Conservation (phyloP, 306 rosid species). For the Trifolium pratense region DNA sequence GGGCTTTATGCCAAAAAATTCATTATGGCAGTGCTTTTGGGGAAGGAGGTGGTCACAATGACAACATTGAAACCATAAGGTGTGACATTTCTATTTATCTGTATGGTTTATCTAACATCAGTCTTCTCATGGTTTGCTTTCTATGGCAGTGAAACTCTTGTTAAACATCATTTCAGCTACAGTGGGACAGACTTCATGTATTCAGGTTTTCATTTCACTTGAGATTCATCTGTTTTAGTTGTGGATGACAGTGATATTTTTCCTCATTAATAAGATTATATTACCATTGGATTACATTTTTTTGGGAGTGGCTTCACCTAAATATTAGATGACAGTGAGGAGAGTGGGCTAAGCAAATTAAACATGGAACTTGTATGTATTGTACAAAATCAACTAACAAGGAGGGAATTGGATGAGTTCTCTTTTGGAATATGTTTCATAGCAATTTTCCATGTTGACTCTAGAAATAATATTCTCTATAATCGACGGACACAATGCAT, state of each 20-base stretch:
- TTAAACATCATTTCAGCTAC: constrained; percentile 81
- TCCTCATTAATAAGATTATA: neutral
- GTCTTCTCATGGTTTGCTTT: constrained; percentile 34
- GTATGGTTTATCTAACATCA: constrained; percentile 12
- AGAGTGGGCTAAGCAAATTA: too few species aligned
- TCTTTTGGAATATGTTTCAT: too few species aligned
- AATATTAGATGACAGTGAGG: too few species aligned
- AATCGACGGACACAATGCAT: too few species aligned
- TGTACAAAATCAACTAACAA: too few species aligned
- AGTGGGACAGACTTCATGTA: constrained; percentile 86
- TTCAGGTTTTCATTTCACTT: constrained; percentile 67
- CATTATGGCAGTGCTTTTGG: constrained; percentile 99
- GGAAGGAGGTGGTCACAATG: constrained; percentile 98
- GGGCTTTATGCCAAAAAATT: constrained; percentile 92
- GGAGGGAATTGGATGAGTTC: too few species aligned
- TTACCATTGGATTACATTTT: too few species aligned
- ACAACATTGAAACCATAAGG: constrained; percentile 93
- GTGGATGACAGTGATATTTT: neutral
- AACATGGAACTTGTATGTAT: too few species aligned
- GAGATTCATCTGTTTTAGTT: constrained; percentile 8
- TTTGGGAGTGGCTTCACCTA: too few species aligned
- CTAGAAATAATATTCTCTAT: too few species aligned
- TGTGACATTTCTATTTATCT: constrained; percentile 36
- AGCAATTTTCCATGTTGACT: too few species aligned
- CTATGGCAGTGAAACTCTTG: constrained; percentile 78